Evolutionary conservation across 768 basidiomycete genomes (phyloP).

Genomic region (Trametopsis cervina): DNA sequence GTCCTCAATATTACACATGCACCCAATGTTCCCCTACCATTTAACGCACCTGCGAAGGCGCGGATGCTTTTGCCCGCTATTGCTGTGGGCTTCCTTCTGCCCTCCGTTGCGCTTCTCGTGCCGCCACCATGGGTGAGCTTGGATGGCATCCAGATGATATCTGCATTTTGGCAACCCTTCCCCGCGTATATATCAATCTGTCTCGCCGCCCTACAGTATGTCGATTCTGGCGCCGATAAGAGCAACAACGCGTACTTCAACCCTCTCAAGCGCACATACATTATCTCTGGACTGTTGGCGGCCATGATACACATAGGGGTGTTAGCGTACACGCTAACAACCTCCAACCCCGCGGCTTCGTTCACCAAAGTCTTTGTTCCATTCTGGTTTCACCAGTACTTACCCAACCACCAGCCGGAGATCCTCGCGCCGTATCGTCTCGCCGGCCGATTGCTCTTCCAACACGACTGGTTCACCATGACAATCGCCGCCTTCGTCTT

Average conservation of each 20-base stretch:
- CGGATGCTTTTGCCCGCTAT: constrained; percentile 5
- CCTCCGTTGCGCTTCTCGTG: constrained; percentile 5
- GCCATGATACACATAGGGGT: constrained; percentile 4
- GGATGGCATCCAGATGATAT: constrained; percentile 8
- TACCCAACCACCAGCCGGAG: background rate
- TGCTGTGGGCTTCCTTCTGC: constrained; percentile 5
- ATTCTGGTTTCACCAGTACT: constrained; percentile 8
- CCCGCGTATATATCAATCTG: constrained; percentile 7
- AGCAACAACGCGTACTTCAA: background rate
- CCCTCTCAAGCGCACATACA: constrained; percentile 5
- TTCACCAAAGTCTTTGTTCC: constrained; percentile 10
- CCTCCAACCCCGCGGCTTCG: constrained; percentile 6
- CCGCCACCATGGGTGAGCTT: background rate
- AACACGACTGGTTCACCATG: constrained; percentile 13
- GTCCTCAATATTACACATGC: background rate
- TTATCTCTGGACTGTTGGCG: constrained; percentile 4
- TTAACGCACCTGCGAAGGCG: constrained; percentile 1
- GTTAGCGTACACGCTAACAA: background rate
- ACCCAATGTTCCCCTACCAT: background rate
- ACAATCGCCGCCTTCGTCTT: constrained; percentile 7
- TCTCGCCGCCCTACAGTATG: background rate
- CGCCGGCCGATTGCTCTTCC: constrained; percentile 8
- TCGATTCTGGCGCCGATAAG: background rate
- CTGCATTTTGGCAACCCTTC: constrained; percentile 13
- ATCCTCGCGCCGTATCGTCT: constrained; percentile 5